Conservation (phyloP, 192 early-diverging fungal genomes). For the Coemansia sp. region DNA sequence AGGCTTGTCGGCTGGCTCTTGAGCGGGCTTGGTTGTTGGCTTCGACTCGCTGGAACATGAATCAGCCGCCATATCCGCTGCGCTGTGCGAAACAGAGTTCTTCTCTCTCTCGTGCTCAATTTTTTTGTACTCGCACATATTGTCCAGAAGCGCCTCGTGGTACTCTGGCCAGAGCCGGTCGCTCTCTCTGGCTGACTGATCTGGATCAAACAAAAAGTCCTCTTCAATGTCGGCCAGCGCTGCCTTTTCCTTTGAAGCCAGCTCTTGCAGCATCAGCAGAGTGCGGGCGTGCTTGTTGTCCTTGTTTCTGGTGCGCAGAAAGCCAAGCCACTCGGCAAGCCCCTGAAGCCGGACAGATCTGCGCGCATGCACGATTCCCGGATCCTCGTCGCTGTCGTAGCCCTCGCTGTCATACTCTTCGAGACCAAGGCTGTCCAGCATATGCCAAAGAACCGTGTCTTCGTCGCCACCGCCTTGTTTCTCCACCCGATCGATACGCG, state of each 20-base stretch:
- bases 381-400: slow-evolving; percentile 29
- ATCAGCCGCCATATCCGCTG: background rate
- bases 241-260: background rate
- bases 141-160: slow-evolving; percentile 21
- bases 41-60: background rate
- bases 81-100: background rate
- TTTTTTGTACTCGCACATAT: slow-evolving; percentile 8
- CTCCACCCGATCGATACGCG: background rate
- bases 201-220: slow-evolving; percentile 11
- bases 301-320: slow-evolving; percentile 8
- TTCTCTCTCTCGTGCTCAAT: background rate
- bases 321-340: slow-evolving; percentile 10
- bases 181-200: slow-evolving; percentile 6
- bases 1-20: background rate
- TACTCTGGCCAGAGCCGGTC: slow-evolving; percentile 25
- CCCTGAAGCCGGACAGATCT: slow-evolving; percentile 11
- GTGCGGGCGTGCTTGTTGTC: background rate
- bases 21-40: background rate
- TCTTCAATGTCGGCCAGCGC: slow-evolving; percentile 13
- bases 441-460: background rate
- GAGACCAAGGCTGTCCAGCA: background rate
- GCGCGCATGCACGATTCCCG: slow-evolving; percentile 10
- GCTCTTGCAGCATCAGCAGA: background rate
- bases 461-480: background rate
- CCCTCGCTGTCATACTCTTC: slow-evolving; percentile 2